Conservation (phyloP, 768 basidiomycete species). For the Macrocybe gigantea region DNA sequence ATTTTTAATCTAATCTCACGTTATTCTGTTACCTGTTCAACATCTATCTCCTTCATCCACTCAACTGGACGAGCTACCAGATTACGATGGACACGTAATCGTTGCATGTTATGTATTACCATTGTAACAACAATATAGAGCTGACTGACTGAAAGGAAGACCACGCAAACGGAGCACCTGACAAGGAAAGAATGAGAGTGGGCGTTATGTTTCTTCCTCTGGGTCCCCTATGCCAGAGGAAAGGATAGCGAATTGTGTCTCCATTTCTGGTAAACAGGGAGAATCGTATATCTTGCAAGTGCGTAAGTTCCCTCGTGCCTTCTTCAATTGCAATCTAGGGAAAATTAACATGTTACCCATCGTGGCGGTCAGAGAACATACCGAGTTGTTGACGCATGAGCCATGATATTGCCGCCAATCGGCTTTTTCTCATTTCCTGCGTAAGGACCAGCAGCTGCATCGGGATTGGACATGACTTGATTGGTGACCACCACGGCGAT, state of each 20-base stretch:
- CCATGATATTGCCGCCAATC: slow-evolving; percentile 98
- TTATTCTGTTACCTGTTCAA: slow-evolving; percentile 15
- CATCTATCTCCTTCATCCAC: slow-evolving; percentile 25
- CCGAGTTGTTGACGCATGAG: slow-evolving; percentile 97
- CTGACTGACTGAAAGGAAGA: no score
- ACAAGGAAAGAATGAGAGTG: no score
- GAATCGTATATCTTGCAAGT: slow-evolving; percentile 98
- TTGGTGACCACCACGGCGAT: slow-evolving; percentile 97
- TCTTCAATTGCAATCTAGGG: slow-evolving; percentile 80
- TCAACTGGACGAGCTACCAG: slow-evolving; percentile 38
- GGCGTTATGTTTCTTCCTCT: slow-evolving; percentile 66
- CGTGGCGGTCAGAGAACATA: slow-evolving; percentile 21
- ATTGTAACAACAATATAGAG: slow-evolving; percentile 2
- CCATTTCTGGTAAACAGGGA: slow-evolving; percentile 94
- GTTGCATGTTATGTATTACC: slow-evolving; percentile 10
- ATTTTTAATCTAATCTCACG: slow-evolving; percentile 33
- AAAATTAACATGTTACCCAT: not conserved
- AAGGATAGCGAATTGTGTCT: slow-evolving; percentile 92
- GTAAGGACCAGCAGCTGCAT: slow-evolving; percentile 86
- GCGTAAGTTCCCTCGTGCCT: slow-evolving; percentile 86
- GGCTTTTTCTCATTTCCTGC: slow-evolving; percentile 95
- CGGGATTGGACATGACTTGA: slow-evolving; percentile 99
- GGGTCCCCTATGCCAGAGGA: slow-evolving; percentile 91
- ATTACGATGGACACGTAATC: slow-evolving; percentile 3
- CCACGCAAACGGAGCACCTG: no score